Conservation (phyloP, 2,329 filamentous ascomycete species). For the Sarocladiaceae sp. region DNA sequence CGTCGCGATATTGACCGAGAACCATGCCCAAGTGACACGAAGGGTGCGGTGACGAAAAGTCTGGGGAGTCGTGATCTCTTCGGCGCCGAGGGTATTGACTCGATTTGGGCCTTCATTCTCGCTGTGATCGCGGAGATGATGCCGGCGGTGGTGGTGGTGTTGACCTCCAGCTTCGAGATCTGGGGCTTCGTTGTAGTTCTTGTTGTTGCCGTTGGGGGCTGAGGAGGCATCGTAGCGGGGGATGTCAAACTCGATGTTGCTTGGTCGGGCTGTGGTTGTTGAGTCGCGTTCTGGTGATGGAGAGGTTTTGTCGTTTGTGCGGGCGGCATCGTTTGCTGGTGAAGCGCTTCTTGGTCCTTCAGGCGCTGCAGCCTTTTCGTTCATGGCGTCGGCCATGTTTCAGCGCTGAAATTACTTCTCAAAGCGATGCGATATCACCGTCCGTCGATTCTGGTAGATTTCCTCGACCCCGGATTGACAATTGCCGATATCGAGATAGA, state of each 20-base stretch:
- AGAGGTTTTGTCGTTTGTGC: background rate
- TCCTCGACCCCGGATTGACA: no score
- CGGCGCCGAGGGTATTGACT: slow-evolving; percentile 5
- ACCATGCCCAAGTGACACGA: slow-evolving; percentile 22
- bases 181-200: background rate
- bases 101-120: no score
- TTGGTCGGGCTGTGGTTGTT: background rate
- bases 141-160: no score
- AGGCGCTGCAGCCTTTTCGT: background rate
- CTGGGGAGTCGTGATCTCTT: background rate
- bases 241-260: background rate
- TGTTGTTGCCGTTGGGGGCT: background rate
- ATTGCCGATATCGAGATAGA: no score
- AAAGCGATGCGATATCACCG: no score
- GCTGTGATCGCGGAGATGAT: no score
- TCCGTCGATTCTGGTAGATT: no score
- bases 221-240: background rate
- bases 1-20: slow-evolving; percentile 24
- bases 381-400: background rate
- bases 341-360: background rate
- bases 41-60: slow-evolving; percentile 7
- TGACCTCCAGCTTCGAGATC: background rate
- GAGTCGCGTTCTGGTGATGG: background rate
- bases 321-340: background rate
- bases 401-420: no score